phyloP scores from a whole-genome alignment of 2,329 filamentous ascomycete genomes.

The Paracamarosporium sp. region DNA sequence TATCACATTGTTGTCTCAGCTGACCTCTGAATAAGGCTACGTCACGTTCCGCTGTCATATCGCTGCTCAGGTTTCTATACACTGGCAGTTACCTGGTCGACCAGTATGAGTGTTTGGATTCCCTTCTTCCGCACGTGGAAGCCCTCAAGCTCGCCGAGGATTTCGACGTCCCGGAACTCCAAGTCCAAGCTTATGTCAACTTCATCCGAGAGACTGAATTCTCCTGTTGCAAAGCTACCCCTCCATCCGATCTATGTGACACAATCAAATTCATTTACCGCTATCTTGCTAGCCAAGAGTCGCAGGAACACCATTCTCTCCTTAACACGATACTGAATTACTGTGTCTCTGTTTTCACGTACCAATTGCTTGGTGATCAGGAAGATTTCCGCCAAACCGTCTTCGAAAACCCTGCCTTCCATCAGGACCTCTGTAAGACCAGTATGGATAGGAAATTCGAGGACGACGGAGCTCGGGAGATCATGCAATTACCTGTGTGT shows the following conservation, averaged over 20 bases:
- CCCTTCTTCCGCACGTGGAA: slow-evolving; percentile 50
- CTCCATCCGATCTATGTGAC: slow-evolving; percentile 48
- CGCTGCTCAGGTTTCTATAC: slow-evolving; percentile 53
- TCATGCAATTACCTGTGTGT: slow-evolving; percentile 17
- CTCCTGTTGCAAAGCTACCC: slow-evolving; percentile 44
- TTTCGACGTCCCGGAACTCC: slow-evolving; percentile 49
- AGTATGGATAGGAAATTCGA: slow-evolving; percentile 47
- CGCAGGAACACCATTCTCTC: slow-evolving; percentile 34
- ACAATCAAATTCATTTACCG: slow-evolving; percentile 48
- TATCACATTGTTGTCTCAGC: not conserved
- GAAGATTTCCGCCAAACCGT: slow-evolving; percentile 46
- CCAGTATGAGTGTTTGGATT: slow-evolving; percentile 21
- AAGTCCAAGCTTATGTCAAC: slow-evolving; percentile 47
- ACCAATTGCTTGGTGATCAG: slow-evolving; percentile 45
- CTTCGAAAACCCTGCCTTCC: slow-evolving; percentile 47
- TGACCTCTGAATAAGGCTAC: slow-evolving; percentile 19
- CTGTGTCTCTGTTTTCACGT: slow-evolving; percentile 48
- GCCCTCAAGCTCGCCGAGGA: slow-evolving; percentile 50
- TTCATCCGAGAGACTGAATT: slow-evolving; percentile 49
- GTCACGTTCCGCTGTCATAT: slow-evolving; percentile 38
- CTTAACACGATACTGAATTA: slow-evolving; percentile 52
- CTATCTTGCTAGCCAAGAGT: slow-evolving; percentile 29
- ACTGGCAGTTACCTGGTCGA: slow-evolving; percentile 46
- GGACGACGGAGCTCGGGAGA: slow-evolving; percentile 40
- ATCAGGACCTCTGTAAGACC: slow-evolving; percentile 48